Base-by-base conservation (phyloP, 139 green algal genomes). In the Closterium sp. region DNA sequence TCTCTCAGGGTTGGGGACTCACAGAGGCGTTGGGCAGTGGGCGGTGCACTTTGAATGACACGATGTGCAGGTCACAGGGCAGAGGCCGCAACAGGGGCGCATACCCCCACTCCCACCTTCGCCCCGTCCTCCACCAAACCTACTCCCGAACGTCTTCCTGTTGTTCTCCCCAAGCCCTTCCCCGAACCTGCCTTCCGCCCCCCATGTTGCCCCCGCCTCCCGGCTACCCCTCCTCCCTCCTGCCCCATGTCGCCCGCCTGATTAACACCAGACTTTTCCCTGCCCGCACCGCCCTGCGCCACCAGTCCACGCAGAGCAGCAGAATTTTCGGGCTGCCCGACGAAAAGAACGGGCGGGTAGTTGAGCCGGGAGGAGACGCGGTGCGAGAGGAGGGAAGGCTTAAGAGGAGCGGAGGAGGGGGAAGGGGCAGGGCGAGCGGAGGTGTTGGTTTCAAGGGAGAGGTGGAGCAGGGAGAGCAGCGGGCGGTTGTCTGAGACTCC, bases 401-500 rank as follows among this genome's bases (percentile, higher is more conserved):
- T 62, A 28, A 93, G 91, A 5, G 92, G 38, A 9, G 91, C 92
- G 32, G 70, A 89, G 89, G 28, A 70, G 31, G 28, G 31, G 1
- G 10, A 2, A 27, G 31, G 89, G 31, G 31, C 1, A 22, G 31
- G n/a, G 45, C 2, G 62, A 24, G 62, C 24, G 62, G 62, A 79
- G 62, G 62, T 79, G 62, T 79, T 79, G 62, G 62, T 13, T n/a
- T 94, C 92, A 1, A 94, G 31, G 31, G 91, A n/a, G 32, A 94
- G 92, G 31, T 94, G 34, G 85, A 94, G 90, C 17, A 45, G 13
- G 70, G 34, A 92, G 31, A 91, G 73, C 24, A 87, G 31, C 31
- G 92, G 92, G 22, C 42, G 90, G 62, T 94, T 94, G 92, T 94
- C 92, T 9, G 84, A 85, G 21, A 94, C 92, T 42, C 92, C 92